Evolutionary conservation across 768 basidiomycete genomes (phyloP).

Genomic region (Ephemerocybe angulata): DNA sequence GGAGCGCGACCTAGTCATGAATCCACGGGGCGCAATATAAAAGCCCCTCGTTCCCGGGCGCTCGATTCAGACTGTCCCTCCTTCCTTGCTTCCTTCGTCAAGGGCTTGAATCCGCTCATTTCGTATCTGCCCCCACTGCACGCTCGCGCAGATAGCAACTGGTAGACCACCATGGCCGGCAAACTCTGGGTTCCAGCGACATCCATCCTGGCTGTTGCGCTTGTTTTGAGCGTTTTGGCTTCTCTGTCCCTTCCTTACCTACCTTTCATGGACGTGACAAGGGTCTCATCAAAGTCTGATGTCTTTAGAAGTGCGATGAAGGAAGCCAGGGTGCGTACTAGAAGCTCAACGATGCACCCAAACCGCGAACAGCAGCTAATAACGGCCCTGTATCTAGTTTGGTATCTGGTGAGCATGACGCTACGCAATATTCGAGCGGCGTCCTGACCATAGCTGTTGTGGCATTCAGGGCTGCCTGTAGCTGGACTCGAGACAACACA

Average conservation of each 20-base stretch:
- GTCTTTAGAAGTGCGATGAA: constrained; percentile 26
- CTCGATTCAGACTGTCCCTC: too few species aligned
- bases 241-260: constrained; percentile 71
- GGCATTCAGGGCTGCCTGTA: constrained; percentile 56
- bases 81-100: too few species aligned
- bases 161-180: constrained; percentile 29
- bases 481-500: constrained; percentile 38
- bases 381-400: constrained; percentile 41
- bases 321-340: constrained; percentile 23
- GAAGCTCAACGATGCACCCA: not conserved
- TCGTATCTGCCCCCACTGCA: not conserved
- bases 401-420: constrained; percentile 61
- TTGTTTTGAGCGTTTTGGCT: constrained; percentile 57
- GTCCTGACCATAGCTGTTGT: not conserved
- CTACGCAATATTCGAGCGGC: not conserved
- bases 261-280: constrained; percentile 61
- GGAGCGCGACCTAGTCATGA: too few species aligned
- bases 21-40: too few species aligned
- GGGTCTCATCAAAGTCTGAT: constrained; percentile 25
- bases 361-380: not conserved
- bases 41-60: too few species aligned
- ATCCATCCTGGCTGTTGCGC: constrained; percentile 29
- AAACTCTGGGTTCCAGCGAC: constrained; percentile 57
- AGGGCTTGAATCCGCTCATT: too few species aligned
- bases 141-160: not conserved